phyloP scores from a whole-genome alignment of 768 basidiomycete genomes.

The Ramaria sp. region DNA sequence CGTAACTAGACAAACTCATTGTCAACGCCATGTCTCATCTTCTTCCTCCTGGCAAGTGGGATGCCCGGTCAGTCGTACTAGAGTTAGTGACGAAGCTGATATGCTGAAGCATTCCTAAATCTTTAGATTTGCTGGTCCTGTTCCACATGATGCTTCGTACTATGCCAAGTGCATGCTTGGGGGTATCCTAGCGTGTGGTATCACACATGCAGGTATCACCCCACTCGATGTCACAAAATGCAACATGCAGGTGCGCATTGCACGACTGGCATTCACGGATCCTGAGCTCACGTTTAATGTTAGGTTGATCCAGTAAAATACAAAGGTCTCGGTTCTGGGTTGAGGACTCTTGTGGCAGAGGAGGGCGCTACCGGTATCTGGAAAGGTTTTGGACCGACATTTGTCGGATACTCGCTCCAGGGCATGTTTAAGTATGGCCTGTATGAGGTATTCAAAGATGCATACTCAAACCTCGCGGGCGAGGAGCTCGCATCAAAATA shows the following conservation, averaged over 20 bases:
- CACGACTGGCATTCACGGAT: background rate
- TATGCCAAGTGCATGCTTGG: conserved; percentile 84
- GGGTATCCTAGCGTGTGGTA: conserved; percentile 77
- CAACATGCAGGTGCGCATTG: conserved; percentile 69
- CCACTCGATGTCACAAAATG: conserved; percentile 85
- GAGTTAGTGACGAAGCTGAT: background rate
- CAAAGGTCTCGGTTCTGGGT: conserved; percentile 49
- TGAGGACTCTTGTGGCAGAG: conserved; percentile 61
- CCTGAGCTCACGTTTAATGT: background rate
- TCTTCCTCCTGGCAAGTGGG: conserved; percentile 53
- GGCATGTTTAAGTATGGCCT: conserved; percentile 99
- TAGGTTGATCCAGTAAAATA: conserved; percentile 74
- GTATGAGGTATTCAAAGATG: conserved; percentile 94
- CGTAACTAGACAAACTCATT: conserved; percentile 12
- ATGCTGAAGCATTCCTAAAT: too few relatives aligned
- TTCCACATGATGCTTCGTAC: conserved; percentile 66
- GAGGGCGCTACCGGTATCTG: conserved; percentile 82
- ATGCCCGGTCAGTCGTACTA: conserved; percentile 43
- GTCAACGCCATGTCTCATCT: conserved; percentile 38
- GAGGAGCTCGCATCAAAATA: conserved; percentile 71
- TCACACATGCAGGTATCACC: conserved; percentile 82
- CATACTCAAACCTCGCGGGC: conserved; percentile 82
- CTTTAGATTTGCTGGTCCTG: conserved; percentile 52
- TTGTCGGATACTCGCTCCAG: conserved; percentile 90
- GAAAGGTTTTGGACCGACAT: conserved; percentile 91